Percentiles rank a stretch among this genome's conserved stretches.
phyloP scores from a whole-genome alignment of 768 basidiomycete species.

The Filobasidium wieringae region DNA sequence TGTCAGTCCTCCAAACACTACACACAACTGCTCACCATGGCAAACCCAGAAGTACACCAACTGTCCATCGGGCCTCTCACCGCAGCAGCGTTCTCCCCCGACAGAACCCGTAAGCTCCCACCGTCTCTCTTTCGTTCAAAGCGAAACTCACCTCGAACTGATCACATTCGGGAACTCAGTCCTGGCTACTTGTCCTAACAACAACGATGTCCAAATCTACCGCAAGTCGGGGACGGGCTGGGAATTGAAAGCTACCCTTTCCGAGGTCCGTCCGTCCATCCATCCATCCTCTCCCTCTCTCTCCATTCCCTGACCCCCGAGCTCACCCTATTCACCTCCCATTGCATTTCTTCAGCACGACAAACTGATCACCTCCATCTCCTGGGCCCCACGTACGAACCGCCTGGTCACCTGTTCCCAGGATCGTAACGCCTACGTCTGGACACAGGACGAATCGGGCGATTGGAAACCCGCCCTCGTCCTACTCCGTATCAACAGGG shows the following conservation, averaged over 20 bases:
- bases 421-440: constrained; percentile 97
- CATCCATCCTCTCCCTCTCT: not conserved
- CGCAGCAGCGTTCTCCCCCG: constrained; percentile 79
- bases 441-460: constrained; percentile 74
- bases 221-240: constrained; percentile 41
- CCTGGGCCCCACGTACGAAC: constrained; percentile 95
- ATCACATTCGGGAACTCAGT: constrained; percentile 44
- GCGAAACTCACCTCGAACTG: not conserved
- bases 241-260: constrained; percentile 54
- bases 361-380: constrained; percentile 92
- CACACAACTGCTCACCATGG: not conserved
- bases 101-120: constrained; percentile 60
- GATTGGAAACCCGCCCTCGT: constrained; percentile 97
- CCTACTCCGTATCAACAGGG: constrained; percentile 82
- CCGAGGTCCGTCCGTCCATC: constrained; percentile 76
- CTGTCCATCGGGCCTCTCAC: constrained; percentile 76
- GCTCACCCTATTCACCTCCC: not conserved
- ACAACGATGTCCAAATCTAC: constrained; percentile 75
- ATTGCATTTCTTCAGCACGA: constrained; percentile 58
- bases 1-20: constrained; percentile 57
- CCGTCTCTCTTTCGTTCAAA: not conserved
- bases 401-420: constrained; percentile 98
- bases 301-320: not conserved
- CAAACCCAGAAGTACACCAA: constrained; percentile 50
- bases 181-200: constrained; percentile 81